Evolutionary conservation across 345 rosid species (phyloP).

Genomic region (Linum usitatissimum): DNA sequence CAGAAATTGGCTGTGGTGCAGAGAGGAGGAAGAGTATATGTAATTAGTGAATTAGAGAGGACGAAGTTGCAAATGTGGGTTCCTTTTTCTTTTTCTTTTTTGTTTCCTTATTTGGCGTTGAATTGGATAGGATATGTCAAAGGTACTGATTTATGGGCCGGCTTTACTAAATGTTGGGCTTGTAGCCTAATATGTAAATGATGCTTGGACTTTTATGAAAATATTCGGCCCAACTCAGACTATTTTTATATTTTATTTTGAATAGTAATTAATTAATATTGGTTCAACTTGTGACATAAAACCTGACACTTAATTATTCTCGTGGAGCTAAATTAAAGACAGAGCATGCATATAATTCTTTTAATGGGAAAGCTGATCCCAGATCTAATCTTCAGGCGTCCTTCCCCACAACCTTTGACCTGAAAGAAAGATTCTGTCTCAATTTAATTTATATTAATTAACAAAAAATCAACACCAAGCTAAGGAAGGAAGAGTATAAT

Average conservation of each 20-base stretch:
- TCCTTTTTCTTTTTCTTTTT: not conserved
- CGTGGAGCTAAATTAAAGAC: not conserved
- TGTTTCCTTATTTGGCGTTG: not conserved
- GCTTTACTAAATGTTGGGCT: too few relatives aligned
- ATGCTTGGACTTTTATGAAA: too few relatives aligned
- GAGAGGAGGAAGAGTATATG: not conserved
- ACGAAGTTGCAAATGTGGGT: not conserved
- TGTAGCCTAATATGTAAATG: too few relatives aligned
- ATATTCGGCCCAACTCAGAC: too few relatives aligned
- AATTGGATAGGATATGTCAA: too few relatives aligned
- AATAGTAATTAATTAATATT: too few relatives aligned
- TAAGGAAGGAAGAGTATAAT: too few relatives aligned
- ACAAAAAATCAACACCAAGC: not conserved
- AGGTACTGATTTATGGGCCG: not conserved
- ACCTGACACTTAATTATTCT: not conserved
- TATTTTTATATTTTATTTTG: too few relatives aligned
- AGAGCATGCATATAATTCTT: not conserved
- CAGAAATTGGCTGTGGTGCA: too few relatives aligned
- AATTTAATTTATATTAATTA: constrained; percentile 2
- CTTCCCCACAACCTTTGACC: constrained; percentile 30
- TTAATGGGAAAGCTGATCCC: constrained; percentile 14
- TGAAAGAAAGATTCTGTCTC: constrained; percentile 23
- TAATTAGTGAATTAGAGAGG: not conserved
- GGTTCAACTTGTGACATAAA: not conserved
- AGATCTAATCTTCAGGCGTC: constrained; percentile 15